Evolutionary conservation across 192 early-diverging fungal genomes (phyloP).

Genomic region (Coemansia sp.): DNA sequence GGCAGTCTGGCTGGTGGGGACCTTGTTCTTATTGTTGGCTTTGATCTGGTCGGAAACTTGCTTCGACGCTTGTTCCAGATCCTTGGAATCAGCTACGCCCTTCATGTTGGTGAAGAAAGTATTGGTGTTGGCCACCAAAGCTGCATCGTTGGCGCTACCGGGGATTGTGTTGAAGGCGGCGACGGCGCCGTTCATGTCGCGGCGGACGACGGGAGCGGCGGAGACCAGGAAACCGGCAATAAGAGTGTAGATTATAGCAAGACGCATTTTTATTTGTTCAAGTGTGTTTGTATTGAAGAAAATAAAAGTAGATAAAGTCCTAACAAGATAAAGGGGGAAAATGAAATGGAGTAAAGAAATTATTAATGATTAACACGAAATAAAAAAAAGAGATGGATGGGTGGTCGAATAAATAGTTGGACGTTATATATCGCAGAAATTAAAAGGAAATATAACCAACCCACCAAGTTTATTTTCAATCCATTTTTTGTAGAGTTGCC

Average conservation of each 20-base stretch:
- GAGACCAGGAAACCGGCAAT: slow-evolving; percentile 6
- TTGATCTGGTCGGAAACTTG: slow-evolving; percentile 40
- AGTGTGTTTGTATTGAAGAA: too few species aligned
- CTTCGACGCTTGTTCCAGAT: slow-evolving; percentile 17
- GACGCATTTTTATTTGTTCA: slow-evolving; percentile 34
- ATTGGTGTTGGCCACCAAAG: slow-evolving; percentile 31
- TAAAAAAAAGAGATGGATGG: too few species aligned
- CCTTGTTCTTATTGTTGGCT: slow-evolving; percentile 25
- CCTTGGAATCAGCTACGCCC: slow-evolving; percentile 10
- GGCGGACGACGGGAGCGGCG: slow-evolving; percentile 11
- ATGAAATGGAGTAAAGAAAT: too few species aligned
- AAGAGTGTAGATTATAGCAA: slow-evolving; percentile 11
- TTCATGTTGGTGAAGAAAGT: slow-evolving; percentile 34
- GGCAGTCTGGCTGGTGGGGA: slow-evolving; percentile 27
- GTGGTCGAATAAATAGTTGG: too few species aligned
- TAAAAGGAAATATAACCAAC: background rate
- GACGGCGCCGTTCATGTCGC: slow-evolving; percentile 29
- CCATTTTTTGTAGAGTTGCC: too few species aligned
- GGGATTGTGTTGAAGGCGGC: slow-evolving; percentile 17
- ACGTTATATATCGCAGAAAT: background rate
- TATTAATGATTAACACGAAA: too few species aligned
- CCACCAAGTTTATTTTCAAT: too few species aligned
- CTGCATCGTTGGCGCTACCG: slow-evolving; percentile 26
- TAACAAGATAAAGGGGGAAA: too few species aligned
- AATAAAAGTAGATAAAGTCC: too few species aligned